These are phyloP conservation scores for Nicotiana benthamiana DNA, from an alignment of 257 asterid species.

Conservation along the genomic window DNA sequence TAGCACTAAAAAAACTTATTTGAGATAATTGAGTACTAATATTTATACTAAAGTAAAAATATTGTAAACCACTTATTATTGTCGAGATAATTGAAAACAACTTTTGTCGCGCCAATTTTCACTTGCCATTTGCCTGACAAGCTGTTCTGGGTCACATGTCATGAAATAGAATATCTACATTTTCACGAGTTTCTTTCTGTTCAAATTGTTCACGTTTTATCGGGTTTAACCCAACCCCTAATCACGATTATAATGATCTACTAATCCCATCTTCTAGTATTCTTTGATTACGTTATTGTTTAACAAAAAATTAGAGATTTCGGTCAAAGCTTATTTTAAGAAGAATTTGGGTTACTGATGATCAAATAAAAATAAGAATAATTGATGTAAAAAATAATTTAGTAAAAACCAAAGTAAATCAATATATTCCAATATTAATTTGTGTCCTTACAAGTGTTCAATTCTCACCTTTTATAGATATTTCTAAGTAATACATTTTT, in stretches of 20 bases:
- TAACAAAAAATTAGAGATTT: too few species aligned
- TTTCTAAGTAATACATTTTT: too few species aligned
- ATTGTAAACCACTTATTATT: background rate
- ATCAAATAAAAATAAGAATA: too few species aligned
- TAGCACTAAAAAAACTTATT: rapidly evolving
- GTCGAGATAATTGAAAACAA: background rate
- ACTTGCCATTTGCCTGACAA: background rate
- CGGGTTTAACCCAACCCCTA: background rate
- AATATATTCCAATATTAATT: too few species aligned
- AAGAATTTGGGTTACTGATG: too few species aligned
- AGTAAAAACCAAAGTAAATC: too few species aligned
- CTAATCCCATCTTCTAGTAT: background rate
- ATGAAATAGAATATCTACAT: background rate
- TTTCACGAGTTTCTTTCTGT: slow-evolving; percentile 7
- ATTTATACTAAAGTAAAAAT: background rate
- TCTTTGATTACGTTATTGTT: too few species aligned
- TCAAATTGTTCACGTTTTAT: background rate
- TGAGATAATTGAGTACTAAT: background rate
- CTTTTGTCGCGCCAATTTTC: background rate
- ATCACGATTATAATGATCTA: background rate
- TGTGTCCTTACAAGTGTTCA: too few species aligned
- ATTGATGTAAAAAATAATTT: too few species aligned
- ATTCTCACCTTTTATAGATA: too few species aligned
- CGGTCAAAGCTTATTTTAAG: too few species aligned
- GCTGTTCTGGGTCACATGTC: background rate